These are phyloP conservation scores for Chimonanthus salicifolius DNA, from an alignment of 164 flowering plant genomes.

Conservation along the genomic window DNA sequence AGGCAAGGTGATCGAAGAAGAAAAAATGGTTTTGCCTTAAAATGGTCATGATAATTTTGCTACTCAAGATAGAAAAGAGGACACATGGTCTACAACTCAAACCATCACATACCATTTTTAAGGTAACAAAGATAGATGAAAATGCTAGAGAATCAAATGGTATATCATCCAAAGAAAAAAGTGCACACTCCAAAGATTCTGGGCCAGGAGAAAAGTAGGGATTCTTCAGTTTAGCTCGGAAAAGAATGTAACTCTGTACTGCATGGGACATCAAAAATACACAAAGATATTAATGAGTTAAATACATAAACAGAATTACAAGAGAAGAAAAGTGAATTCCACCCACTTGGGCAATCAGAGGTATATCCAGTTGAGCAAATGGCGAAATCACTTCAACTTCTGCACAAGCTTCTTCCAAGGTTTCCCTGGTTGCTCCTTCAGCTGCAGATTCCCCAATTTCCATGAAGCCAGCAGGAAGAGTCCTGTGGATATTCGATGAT, in stretches of 20 bases:
- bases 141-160: slow-evolving; percentile 91
- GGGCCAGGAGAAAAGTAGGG: slow-evolving; percentile 88
- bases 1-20: background rate
- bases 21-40: background rate
- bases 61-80: background rate
- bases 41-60: background rate
- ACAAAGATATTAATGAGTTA: slow-evolving; percentile 2
- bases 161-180: slow-evolving; percentile 73
- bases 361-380: slow-evolving; percentile 89
- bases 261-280: slow-evolving; percentile 15
- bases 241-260: slow-evolving; percentile 81
- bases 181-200: slow-evolving; percentile 80
- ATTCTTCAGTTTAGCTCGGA: slow-evolving; percentile 71
- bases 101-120: slow-evolving; percentile 56
- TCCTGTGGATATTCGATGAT: slow-evolving; percentile 39
- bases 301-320: slow-evolving; percentile 1
- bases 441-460: slow-evolving; percentile 96
- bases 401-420: slow-evolving; percentile 93
- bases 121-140: slow-evolving; percentile 81
- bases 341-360: slow-evolving; percentile 88
- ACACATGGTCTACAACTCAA: background rate
- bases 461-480: slow-evolving; percentile 96
- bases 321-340: background rate
- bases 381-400: slow-evolving; percentile 83
- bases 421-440: slow-evolving; percentile 93